phyloP scores from a whole-genome alignment of 257 asterid species.

The Solanum bukasovii region DNA sequence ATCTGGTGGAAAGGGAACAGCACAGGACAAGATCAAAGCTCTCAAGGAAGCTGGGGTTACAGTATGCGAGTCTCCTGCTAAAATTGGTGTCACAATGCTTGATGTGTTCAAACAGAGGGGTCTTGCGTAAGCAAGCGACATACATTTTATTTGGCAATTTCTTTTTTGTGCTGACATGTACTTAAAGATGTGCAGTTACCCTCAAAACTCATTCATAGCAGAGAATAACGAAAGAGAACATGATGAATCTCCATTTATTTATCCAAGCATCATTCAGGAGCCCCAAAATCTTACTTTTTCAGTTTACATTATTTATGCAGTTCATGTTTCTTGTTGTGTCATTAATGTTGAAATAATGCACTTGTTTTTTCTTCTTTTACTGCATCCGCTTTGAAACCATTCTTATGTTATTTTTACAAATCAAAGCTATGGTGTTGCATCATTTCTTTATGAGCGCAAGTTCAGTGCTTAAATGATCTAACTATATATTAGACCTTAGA shows the following conservation, averaged over 20 bases:
- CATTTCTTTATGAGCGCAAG: background rate
- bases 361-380: background rate
- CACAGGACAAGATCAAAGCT: conserved; percentile 82
- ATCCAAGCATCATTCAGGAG: background rate
- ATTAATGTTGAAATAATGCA: background rate
- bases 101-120: conserved; percentile 90
- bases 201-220: background rate
- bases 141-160: background rate
- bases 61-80: conserved; percentile 90
- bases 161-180: background rate
- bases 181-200: background rate
- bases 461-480: background rate
- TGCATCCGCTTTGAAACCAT: background rate
- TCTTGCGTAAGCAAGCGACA: conserved; percentile 30
- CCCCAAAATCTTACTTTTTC: background rate
- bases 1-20: conserved; percentile 87
- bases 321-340: background rate
- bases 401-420: background rate
- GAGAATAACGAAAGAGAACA: background rate
- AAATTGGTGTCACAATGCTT: conserved; percentile 76
- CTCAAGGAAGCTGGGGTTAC: conserved; percentile 82
- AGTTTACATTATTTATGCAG: background rate
- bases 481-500: background rate
- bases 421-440: background rate
- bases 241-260: background rate